phyloP scores from a whole-genome alignment of 169 alveolate species.

The Plasmodium gaboni region DNA sequence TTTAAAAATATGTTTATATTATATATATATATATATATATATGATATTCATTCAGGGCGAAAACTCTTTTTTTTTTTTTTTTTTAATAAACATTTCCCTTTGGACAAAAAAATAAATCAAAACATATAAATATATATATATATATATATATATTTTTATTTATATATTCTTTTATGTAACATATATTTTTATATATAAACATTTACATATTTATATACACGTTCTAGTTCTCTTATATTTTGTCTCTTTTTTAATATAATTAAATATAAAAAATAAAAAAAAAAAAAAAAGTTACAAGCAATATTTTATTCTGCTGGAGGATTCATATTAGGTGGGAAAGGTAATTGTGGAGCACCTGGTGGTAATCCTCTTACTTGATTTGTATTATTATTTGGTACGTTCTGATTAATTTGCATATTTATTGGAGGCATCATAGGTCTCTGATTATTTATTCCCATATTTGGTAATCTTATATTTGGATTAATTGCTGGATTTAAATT shows the following conservation, averaged over 20 bases:
- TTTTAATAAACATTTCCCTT: too few species aligned
- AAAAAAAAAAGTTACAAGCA: neutral
- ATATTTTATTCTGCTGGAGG: conserved; percentile 12
- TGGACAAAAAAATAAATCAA: too few species aligned
- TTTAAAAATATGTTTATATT: too few species aligned
- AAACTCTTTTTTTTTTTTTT: too few species aligned
- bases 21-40: too few species aligned
- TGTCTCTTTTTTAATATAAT: neutral
- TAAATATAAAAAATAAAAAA: neutral
- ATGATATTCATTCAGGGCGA: too few species aligned
- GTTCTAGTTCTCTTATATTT: neutral
- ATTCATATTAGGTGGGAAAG: conserved; percentile 27
- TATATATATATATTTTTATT: neutral
- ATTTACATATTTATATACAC: neutral
- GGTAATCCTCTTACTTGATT: conserved; percentile 28
- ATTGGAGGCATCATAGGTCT: conserved; percentile 68
- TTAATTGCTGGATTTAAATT: conserved; percentile 37
- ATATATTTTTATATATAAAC: neutral
- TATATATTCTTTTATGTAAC: too few species aligned
- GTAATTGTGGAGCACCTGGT: conserved; percentile 39
- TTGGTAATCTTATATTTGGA: conserved; percentile 40
- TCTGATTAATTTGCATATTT: conserved; percentile 30
- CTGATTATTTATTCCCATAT: conserved; percentile 16
- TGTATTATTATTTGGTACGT: neutral
- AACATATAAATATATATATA: neutral